Conservation (phyloP, 208 protist genomes). For the Leishmania arabica region DNA sequence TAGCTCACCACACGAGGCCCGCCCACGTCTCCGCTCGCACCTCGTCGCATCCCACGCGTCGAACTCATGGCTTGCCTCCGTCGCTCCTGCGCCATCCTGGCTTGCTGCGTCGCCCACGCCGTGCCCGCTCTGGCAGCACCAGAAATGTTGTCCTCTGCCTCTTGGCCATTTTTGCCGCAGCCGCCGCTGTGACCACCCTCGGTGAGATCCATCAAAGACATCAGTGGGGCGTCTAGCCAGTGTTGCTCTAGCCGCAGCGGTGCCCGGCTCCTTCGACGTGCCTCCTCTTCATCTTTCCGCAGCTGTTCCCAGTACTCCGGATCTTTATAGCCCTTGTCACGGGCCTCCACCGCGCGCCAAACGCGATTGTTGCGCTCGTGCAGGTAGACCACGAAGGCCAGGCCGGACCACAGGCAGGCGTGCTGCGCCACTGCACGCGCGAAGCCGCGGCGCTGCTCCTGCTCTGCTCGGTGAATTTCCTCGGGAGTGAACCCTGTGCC, state of each 20-base stretch:
- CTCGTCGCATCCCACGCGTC: background rate
- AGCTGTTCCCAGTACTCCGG: constrained; percentile 43
- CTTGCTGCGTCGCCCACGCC: background rate
- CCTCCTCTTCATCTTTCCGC: constrained; percentile 29
- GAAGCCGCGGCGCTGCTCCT: constrained; percentile 16
- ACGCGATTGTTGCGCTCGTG: constrained; percentile 46
- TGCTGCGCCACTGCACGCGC: constrained; percentile 29
- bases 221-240: constrained; percentile 22
- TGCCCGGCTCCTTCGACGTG: constrained; percentile 4
- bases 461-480: constrained; percentile 37
- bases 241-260: constrained; percentile 29
- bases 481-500: constrained; percentile 45
- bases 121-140: background rate
- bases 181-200: background rate
- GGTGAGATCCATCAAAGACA: background rate
- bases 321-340: constrained; percentile 36
- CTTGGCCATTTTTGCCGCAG: background rate
- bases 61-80: background rate
- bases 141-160: background rate
- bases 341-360: constrained; percentile 34
- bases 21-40: background rate
- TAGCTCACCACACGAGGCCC: constrained; percentile 40
- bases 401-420: constrained; percentile 37
- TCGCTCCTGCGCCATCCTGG: constrained; percentile 10
- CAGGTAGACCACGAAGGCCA: constrained; percentile 36